Percentiles rank a stretch among this genome's conserved stretches.
Conservation (phyloP, 2,329 filamentous ascomycete species). For the Apiospora malaysiana region DNA sequence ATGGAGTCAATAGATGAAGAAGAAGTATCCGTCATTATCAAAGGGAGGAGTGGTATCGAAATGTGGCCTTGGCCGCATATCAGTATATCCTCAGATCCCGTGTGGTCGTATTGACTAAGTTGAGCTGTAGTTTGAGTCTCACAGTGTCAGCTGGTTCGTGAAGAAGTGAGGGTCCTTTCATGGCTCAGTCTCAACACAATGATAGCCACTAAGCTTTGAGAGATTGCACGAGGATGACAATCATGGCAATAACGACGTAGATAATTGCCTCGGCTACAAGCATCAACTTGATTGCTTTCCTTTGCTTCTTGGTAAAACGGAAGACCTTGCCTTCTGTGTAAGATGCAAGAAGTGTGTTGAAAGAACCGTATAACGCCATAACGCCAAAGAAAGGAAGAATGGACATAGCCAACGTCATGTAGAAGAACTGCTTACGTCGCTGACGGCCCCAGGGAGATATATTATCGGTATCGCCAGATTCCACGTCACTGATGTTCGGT, state of each 20-base stretch:
- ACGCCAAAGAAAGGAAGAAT: conserved; percentile 55
- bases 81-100: neutral
- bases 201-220: neutral
- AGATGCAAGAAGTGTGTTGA: conserved; percentile 7
- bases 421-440: conserved; percentile 46
- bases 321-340: conserved; percentile 12
- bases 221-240: neutral
- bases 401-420: conserved; percentile 44
- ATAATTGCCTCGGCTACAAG: neutral
- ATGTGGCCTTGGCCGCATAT: neutral
- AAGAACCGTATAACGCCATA: conserved; percentile 47
- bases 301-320: conserved; percentile 16
- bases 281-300: neutral
- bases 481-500: neutral
- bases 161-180: neutral
- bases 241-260: neutral
- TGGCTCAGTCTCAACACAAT: neutral
- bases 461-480: conserved; percentile 26
- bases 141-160: neutral
- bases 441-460: conserved; percentile 36
- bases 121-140: neutral
- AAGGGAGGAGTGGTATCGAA: neutral
- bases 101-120: neutral
- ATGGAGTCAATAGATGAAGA: neutral
- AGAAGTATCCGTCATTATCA: neutral